A percentile compares a stretch with the other conserved stretches of the same genome.
Conservation (phyloP, 2,329 filamentous ascomycete genomes). For the Aspergillus floridensis region DNA sequence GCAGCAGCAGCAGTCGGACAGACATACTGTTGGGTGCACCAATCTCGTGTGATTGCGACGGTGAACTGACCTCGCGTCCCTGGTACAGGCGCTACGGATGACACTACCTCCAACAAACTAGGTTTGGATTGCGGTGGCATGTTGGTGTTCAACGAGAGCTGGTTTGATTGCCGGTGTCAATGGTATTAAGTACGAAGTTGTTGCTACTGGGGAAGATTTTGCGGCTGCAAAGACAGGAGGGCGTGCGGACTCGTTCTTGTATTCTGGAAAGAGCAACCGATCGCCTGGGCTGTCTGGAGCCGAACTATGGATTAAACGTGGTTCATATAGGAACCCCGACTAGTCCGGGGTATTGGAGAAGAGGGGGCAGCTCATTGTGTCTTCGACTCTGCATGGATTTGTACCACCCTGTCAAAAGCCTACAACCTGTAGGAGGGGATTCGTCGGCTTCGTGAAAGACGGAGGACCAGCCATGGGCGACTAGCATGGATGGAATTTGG, state of each 20-base stretch:
- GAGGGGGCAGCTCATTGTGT: not conserved
- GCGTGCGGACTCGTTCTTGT: not conserved
- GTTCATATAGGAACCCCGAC: not conserved
- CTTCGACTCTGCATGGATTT: not conserved
- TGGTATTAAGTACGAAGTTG: not conserved
- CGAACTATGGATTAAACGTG: not conserved
- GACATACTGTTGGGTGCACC: conserved; percentile 25
- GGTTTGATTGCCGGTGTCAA: not conserved
- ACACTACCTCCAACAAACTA: conserved; percentile 16
- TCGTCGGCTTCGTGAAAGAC: not conserved
- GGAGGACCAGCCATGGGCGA: not conserved
- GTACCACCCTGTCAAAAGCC: not conserved
- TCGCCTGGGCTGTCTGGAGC: not conserved
- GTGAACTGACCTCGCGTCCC: conserved; percentile 14
- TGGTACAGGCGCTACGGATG: conserved; percentile 13
- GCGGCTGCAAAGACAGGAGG: not conserved
- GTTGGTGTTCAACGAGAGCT: not conserved
- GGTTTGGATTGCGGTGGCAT: conserved; percentile 7
- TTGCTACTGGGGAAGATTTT: not conserved
- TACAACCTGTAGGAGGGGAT: not conserved
- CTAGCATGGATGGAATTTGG: not conserved
- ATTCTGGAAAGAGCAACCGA: not conserved
- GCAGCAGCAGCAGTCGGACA: not conserved
- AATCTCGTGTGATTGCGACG: conserved; percentile 18
- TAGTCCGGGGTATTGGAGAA: not conserved